Conservation (phyloP, 2,329 filamentous ascomycete species). For the Akanthomyces dipterigenus region DNA sequence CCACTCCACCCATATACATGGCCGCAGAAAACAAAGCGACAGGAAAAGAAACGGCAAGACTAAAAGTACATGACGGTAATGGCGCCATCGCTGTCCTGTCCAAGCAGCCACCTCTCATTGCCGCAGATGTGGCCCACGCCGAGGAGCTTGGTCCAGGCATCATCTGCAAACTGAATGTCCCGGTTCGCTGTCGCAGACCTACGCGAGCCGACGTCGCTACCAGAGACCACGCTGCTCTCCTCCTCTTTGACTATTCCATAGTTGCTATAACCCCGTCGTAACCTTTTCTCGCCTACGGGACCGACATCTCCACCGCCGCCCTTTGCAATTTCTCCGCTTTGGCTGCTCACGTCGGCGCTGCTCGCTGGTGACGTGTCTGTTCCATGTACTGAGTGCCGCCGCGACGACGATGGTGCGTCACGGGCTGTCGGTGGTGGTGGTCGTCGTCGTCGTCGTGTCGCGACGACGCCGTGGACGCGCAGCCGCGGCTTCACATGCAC, state of each 20-base stretch:
- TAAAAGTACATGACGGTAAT: slow-evolving; percentile 49
- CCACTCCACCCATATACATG: background rate
- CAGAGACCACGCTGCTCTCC: background rate
- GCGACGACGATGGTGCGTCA: background rate
- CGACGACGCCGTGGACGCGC: slow-evolving; percentile 23
- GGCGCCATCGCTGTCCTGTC: slow-evolving; percentile 45
- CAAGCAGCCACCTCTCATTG: slow-evolving; percentile 56
- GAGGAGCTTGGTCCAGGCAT: slow-evolving; percentile 42
- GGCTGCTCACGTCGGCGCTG: background rate
- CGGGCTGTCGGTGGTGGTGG: no score
- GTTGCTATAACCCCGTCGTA: no score
- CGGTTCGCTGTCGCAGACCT: background rate
- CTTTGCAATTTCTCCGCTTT: no score
- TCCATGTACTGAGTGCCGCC: no score
- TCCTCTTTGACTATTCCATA: background rate
- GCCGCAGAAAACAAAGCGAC: background rate
- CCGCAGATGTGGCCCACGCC: slow-evolving; percentile 48
- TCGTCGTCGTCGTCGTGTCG: background rate
- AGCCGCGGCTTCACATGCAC: slow-evolving; percentile 35
- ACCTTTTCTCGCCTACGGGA: no score
- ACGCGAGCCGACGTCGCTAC: background rate
- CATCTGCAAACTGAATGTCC: slow-evolving; percentile 36
- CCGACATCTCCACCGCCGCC: background rate
- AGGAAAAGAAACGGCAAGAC: slow-evolving; percentile 9
- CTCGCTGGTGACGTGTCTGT: background rate